A percentile compares a stretch with the other conserved stretches of the same genome.
Conservation (phyloP, 2,329 filamentous ascomycete species). For the Colletotrichum sp. region DNA sequence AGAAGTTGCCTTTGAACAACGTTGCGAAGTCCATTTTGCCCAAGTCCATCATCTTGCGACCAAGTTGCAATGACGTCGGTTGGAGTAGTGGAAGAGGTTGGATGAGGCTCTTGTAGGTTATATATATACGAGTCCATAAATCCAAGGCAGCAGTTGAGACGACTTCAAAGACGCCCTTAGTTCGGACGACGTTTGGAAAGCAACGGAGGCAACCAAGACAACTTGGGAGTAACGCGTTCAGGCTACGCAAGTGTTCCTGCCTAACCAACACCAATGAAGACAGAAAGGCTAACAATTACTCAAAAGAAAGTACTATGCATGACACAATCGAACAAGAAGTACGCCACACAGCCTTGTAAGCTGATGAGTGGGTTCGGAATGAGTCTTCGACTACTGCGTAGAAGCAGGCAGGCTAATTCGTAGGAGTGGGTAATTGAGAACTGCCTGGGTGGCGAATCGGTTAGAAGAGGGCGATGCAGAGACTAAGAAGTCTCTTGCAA, state of each 20-base stretch:
- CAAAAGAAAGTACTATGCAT: neutral
- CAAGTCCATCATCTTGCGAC: constrained; percentile 1
- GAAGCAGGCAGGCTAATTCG: neutral
- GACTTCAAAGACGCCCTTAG: neutral
- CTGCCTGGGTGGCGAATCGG: neutral
- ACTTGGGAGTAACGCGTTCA: neutral
- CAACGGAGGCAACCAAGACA: neutral
- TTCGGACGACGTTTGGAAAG: neutral
- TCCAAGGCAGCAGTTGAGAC: neutral
- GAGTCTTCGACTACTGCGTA: neutral
- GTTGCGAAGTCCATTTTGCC: constrained; percentile 15
- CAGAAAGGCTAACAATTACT: neutral
- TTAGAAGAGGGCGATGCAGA: neutral
- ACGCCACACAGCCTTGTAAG: neutral
- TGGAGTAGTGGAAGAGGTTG: neutral
- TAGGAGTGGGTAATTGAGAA: neutral
- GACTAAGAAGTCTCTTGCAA: neutral
- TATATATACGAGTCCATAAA: neutral
- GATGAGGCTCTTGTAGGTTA: neutral
- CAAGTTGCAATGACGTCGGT: neutral
- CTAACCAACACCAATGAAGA: neutral
- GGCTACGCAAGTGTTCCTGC: neutral
- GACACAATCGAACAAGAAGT: neutral
- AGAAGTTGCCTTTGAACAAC: constrained; percentile 13
- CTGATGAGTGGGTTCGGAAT: neutral